Evolutionary conservation across 768 basidiomycete genomes (phyloP).

Genomic region (Lactifluus volemus): DNA sequence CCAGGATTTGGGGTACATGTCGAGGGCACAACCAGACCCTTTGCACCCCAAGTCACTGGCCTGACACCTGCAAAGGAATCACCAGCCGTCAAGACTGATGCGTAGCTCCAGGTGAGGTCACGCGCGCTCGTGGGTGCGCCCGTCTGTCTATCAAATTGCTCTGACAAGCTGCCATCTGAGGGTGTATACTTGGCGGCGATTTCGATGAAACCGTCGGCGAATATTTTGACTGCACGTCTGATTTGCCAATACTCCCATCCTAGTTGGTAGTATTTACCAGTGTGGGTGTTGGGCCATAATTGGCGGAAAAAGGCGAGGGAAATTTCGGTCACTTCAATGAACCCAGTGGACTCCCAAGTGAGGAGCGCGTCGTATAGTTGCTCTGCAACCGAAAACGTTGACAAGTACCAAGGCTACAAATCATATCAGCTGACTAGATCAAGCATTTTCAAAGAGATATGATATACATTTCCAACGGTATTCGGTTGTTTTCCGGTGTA

Average conservation of each 20-base stretch:
- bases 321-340: constrained; percentile 44
- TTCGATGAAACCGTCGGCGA: constrained; percentile 60
- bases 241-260: constrained; percentile 45
- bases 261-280: constrained; percentile 44
- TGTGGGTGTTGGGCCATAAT: constrained; percentile 39
- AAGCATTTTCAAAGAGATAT: background rate
- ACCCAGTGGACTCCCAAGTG: constrained; percentile 50
- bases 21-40: constrained; percentile 40
- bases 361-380: constrained; percentile 67
- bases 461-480: constrained; percentile 55
- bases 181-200: constrained; percentile 57
- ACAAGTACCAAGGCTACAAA: constrained; percentile 63
- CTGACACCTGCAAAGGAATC: constrained; percentile 43
- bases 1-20: constrained; percentile 27
- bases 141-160: constrained; percentile 46
- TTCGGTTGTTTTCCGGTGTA: constrained; percentile 39
- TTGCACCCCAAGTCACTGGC: constrained; percentile 58
- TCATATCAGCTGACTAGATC: background rate
- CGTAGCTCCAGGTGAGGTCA: constrained; percentile 75
- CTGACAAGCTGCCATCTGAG: constrained; percentile 47
- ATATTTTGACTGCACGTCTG: constrained; percentile 38
- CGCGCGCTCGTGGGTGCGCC: constrained; percentile 51
- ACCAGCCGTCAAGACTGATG: constrained; percentile 55
- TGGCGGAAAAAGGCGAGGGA: constrained; percentile 68
- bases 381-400: constrained; percentile 65